Evolutionary conservation across 805 yeast genomes (phyloP).

Genomic region (baker's yeast (Saccharomyces cerevisiae)): DNA sequence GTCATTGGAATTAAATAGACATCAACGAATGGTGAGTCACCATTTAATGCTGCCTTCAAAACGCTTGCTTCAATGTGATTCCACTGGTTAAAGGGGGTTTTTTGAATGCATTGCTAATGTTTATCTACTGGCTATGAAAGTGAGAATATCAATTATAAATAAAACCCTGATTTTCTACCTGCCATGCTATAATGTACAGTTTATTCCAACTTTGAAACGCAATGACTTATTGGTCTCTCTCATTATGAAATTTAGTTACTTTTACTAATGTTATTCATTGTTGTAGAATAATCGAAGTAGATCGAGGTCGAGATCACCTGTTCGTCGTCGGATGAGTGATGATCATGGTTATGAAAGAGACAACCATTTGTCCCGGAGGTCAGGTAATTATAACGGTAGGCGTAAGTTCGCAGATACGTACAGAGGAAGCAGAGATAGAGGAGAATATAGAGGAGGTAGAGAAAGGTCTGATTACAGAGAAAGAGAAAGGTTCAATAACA

Average conservation of each 20-base stretch:
- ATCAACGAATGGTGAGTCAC: not conserved
- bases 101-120: too few relatives aligned
- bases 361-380: not conserved
- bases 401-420: conserved; percentile 13
- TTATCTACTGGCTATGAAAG: not conserved
- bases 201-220: not conserved
- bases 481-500: not conserved
- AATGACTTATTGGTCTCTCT: not conserved
- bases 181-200: not conserved
- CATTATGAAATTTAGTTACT: not conserved
- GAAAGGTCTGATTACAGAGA: conserved; percentile 1
- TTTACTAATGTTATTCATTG: not conserved
- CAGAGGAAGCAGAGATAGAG: conserved; percentile 27
- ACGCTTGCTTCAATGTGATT: not conserved
- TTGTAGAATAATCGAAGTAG: conserved; percentile 10
- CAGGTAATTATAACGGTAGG: conserved; percentile 16
- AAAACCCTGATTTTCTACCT: not conserved
- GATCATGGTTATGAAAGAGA: conserved; percentile 3
- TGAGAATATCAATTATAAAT: not conserved
- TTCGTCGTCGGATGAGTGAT: conserved; percentile 8
- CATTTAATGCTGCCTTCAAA: not conserved
- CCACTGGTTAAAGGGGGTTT: not conserved
- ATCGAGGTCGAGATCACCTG: conserved; percentile 18
- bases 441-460: conserved; percentile 22
- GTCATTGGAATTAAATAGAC: not conserved